Percentiles rank a stretch among this genome's conserved stretches.
phyloP scores from a whole-genome alignment of 805 yeast species.

The Jamesozyma jinghongensis region DNA sequence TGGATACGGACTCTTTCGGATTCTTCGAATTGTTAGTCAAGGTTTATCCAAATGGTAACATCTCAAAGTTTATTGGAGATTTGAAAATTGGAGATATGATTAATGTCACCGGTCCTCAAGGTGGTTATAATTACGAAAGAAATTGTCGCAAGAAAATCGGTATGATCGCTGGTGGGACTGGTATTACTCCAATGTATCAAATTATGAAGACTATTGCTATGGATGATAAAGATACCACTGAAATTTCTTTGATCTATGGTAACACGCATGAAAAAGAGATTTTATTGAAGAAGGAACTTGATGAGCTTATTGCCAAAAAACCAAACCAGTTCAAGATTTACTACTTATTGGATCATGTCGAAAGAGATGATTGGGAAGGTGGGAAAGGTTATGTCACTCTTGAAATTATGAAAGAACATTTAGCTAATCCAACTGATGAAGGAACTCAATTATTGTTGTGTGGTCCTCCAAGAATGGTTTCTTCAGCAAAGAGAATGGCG shows the following conservation, averaged over 20 bases:
- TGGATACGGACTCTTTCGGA: slow-evolving; percentile 65
- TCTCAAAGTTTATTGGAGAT: slow-evolving; percentile 63
- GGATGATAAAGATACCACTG: slow-evolving; percentile 72
- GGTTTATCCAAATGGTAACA: slow-evolving; percentile 76
- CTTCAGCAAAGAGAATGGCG: slow-evolving; percentile 75
- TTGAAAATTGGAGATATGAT: slow-evolving; percentile 72
- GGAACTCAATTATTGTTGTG: slow-evolving; percentile 61
- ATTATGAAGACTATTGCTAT: slow-evolving; percentile 70
- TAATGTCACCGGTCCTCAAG: slow-evolving; percentile 83
- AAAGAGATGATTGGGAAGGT: slow-evolving; percentile 56
- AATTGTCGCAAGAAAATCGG: slow-evolving; percentile 65
- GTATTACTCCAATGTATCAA: slow-evolving; percentile 94
- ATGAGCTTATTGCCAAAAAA: slow-evolving; percentile 46
- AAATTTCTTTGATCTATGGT: slow-evolving; percentile 69
- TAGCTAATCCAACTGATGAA: slow-evolving; percentile 44
- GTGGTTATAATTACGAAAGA: slow-evolving; percentile 73
- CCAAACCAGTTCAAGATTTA: slow-evolving; percentile 55
- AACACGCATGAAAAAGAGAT: slow-evolving; percentile 75
- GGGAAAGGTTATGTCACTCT: slow-evolving; percentile 69
- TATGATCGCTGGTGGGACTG: slow-evolving; percentile 97
- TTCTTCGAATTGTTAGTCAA: slow-evolving; percentile 79
- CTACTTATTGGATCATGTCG: slow-evolving; percentile 37
- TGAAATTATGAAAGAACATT: slow-evolving; percentile 48
- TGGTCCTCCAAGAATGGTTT: slow-evolving; percentile 92
- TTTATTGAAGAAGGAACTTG: slow-evolving; percentile 70